Conservation (phyloP, 2,329 filamentous ascomycete species). For the Elsinoe batatas region DNA sequence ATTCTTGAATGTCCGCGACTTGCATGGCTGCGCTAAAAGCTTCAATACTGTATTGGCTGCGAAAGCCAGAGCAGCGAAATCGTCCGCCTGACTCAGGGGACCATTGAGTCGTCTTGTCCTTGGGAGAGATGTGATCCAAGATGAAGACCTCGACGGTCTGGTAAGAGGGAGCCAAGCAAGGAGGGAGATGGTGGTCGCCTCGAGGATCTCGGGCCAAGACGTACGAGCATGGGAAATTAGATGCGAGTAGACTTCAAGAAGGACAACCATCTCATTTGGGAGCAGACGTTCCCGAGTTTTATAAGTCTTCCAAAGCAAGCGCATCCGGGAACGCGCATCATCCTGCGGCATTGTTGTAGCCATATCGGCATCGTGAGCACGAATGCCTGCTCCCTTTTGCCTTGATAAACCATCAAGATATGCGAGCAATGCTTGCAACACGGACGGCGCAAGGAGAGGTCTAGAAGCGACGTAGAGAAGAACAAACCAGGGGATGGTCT, state of each 20-base stretch:
- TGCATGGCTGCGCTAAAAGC: conserved; percentile 40
- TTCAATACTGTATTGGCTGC: conserved; percentile 41
- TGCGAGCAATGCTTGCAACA: not conserved
- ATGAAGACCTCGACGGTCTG: not conserved
- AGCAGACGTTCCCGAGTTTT: not conserved
- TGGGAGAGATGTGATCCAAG: too few relatives aligned
- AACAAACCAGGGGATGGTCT: conserved; percentile 37
- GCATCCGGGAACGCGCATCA: not conserved
- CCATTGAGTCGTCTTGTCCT: not conserved
- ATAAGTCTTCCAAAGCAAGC: not conserved
- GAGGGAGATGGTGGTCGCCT: conserved; percentile 13
- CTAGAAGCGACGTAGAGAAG: conserved; percentile 17
- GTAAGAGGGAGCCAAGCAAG: conserved; percentile 14
- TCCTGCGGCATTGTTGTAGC: not conserved
- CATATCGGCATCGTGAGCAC: not conserved
- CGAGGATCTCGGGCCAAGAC: conserved; percentile 38
- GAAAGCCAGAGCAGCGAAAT: conserved; percentile 16
- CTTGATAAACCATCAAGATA: not conserved
- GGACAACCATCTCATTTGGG: not conserved
- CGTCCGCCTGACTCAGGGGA: not conserved
- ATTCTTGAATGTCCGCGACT: conserved; percentile 40
- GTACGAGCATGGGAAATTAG: conserved; percentile 42
- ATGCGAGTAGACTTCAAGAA: conserved; percentile 5
- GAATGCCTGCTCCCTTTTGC: not conserved
- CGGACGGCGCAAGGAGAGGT: not conserved